Evolutionary conservation across 106 monocot genomes (phyloP).

Genomic region (Dendrobium nobile): DNA sequence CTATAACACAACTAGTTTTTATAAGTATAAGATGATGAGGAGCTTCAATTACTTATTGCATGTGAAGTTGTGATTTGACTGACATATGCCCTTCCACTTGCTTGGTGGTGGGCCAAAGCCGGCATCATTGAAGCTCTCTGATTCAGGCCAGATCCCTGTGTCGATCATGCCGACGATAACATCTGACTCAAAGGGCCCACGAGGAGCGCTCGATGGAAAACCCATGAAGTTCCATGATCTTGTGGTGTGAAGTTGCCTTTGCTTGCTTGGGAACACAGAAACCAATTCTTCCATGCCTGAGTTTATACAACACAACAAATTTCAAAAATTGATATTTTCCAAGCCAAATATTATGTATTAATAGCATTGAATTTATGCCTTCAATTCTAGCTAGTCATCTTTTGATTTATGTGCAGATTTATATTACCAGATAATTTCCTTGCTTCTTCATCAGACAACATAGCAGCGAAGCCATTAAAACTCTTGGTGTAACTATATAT

Average conservation of each 20-base stretch:
- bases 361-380: too few relatives aligned
- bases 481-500: constrained; percentile 22
- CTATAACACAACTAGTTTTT: too few relatives aligned
- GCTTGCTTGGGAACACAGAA: constrained; percentile 23
- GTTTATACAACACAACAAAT: neutral
- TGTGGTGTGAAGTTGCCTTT: constrained; percentile 21
- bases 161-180: constrained; percentile 33
- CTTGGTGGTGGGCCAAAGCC: constrained; percentile 24
- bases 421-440: constrained; percentile 14
- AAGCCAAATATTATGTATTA: too few relatives aligned
- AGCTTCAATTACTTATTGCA: constrained; percentile 29
- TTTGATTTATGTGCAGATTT: too few relatives aligned
- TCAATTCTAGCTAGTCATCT: too few relatives aligned
- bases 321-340: neutral
- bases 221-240: constrained; percentile 28
- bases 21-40: too few relatives aligned
- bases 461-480: constrained; percentile 29
- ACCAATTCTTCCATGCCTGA: neutral
- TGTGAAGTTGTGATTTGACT: constrained; percentile 14
- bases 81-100: constrained; percentile 32
- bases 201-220: constrained; percentile 7
- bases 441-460: constrained; percentile 10
- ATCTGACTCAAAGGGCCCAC: constrained; percentile 13
- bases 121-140: constrained; percentile 25
- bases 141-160: constrained; percentile 26